Percentiles rank a stretch among this genome's conserved stretches.
These are phyloP conservation scores for Tylopilus sp. DNA, from an alignment of 768 basidiomycete genomes.

Conservation along the genomic window DNA sequence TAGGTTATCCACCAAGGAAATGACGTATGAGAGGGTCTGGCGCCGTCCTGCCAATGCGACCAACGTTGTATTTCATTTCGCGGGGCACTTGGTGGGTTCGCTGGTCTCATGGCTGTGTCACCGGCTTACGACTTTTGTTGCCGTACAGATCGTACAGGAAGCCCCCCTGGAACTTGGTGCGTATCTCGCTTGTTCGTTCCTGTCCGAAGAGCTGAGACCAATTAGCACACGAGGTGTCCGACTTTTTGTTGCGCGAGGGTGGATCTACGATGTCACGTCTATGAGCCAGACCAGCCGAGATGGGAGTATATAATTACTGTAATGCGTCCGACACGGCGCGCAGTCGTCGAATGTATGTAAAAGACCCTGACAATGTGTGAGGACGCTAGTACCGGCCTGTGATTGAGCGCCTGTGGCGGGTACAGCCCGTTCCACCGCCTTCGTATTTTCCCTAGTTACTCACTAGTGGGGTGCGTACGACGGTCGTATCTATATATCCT, in stretches of 20 bases:
- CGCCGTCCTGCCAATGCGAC: constrained; percentile 29
- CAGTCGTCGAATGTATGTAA: background rate
- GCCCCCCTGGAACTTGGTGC: constrained; percentile 30
- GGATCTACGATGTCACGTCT: background rate
- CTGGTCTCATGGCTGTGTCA: background rate
- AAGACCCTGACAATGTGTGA: background rate
- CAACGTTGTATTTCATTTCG: constrained; percentile 26
- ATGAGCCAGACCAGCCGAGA: too few relatives aligned
- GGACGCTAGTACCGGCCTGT: background rate
- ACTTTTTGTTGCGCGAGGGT: constrained; percentile 20
- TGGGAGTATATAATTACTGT: too few relatives aligned
- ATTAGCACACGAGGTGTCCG: constrained; percentile 25
- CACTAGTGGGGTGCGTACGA: background rate
- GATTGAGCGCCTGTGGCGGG: background rate
- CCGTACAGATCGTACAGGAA: constrained; percentile 26
- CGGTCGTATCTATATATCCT: background rate
- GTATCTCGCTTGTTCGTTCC: background rate
- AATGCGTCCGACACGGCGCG: background rate
- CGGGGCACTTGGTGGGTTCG: constrained; percentile 29
- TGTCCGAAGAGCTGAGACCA: background rate
- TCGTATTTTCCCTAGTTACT: background rate
- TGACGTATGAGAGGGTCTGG: constrained; percentile 25
- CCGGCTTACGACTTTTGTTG: background rate
- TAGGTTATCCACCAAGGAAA: constrained; percentile 15
- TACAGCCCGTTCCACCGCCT: background rate